These are phyloP conservation scores for Suillus paluster DNA, from an alignment of 768 basidiomycete species.

Conservation along the genomic window DNA sequence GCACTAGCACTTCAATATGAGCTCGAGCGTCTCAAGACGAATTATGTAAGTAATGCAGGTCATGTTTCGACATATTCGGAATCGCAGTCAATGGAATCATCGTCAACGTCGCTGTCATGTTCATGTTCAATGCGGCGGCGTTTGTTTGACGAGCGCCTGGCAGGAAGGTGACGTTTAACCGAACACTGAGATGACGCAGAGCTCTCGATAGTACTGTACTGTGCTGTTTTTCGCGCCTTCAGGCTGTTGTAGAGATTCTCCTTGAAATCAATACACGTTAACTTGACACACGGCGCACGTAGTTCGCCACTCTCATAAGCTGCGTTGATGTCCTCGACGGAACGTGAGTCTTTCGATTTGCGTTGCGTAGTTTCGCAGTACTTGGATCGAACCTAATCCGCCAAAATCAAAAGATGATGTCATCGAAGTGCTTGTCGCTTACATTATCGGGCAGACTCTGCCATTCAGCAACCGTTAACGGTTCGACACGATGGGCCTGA, in stretches of 20 bases:
- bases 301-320: conserved; percentile 50
- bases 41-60: conserved; percentile 1
- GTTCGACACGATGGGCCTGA: conserved; percentile 42
- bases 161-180: not conserved
- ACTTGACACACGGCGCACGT: conserved; percentile 51
- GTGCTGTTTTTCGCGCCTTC: conserved; percentile 8
- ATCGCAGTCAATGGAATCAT: not conserved
- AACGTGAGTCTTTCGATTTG: conserved; percentile 41
- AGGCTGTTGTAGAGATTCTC: conserved; percentile 37
- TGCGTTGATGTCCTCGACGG: conserved; percentile 38
- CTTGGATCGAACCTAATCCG: conserved; percentile 12
- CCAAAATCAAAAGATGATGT: conserved; percentile 10
- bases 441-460: conserved; percentile 44
- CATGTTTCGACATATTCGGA: not conserved
- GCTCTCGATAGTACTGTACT: not conserved
- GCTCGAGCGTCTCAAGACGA: not conserved
- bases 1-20: not conserved
- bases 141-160: not conserved
- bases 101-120: not conserved
- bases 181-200: not conserved
- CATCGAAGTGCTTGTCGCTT: conserved; percentile 20
- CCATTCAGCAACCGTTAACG: conserved; percentile 54
- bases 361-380: conserved; percentile 45
- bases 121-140: not conserved
- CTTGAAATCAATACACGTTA: conserved; percentile 52